Conservation (phyloP, 306 rosid genomes). For the Sicyos baderoa region DNA sequence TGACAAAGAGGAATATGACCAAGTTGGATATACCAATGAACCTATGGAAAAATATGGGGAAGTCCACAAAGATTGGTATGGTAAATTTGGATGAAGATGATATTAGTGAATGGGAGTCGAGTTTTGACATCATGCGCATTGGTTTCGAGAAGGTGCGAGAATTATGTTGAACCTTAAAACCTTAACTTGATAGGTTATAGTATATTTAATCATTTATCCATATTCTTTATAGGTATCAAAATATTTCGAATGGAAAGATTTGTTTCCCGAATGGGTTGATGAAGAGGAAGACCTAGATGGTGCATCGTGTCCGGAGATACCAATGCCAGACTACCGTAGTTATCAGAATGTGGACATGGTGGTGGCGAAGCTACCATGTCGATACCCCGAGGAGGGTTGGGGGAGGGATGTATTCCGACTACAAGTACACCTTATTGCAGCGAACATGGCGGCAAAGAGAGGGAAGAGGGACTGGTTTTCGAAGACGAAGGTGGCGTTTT, state of each 20-base stretch:
- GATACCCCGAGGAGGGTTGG: conserved; percentile 54
- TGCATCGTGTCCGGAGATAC: conserved; percentile 70
- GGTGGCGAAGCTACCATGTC: conserved; percentile 74
- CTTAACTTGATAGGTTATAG: neutral
- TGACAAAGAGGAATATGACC: conserved; percentile 28
- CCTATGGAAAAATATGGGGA: conserved; percentile 39
- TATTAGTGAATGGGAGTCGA: conserved; percentile 41
- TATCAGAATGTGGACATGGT: conserved; percentile 46
- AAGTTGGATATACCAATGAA: conserved; percentile 46
- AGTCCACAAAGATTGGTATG: conserved; percentile 65
- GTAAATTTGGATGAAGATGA: conserved; percentile 59
- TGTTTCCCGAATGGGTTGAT: conserved; percentile 90
- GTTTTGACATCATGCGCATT: conserved; percentile 28
- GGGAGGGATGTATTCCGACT: conserved; percentile 63
- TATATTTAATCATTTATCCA: neutral
- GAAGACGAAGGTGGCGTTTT: conserved; percentile 43
- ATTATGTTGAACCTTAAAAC: no score
- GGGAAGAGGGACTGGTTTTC: conserved; percentile 48
- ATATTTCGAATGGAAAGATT: conserved; percentile 71
- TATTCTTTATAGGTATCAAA: conserved; percentile 26
- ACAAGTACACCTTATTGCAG: conserved; percentile 69
- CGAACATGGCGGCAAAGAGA: conserved; percentile 51
- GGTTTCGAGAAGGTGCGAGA: conserved; percentile 40
- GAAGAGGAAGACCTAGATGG: conserved; percentile 87
- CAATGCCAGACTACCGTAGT: conserved; percentile 52